These are phyloP conservation scores for Aspergillus melleus DNA, from an alignment of 2,329 filamentous ascomycete genomes.

Conservation along the genomic window DNA sequence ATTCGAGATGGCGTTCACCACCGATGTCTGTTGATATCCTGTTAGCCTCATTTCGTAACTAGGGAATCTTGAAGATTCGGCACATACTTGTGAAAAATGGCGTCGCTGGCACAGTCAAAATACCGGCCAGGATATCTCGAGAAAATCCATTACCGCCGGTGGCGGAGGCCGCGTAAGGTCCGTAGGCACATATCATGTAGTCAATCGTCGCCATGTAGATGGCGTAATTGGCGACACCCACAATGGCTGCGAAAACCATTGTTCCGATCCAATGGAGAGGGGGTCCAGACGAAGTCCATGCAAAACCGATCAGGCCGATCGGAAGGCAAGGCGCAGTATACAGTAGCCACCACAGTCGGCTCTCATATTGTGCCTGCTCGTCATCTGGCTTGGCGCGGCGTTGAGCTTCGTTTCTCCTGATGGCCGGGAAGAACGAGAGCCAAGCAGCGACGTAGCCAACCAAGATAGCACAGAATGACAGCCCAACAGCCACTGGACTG, in stretches of 20 bases:
- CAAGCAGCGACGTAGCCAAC: slow-evolving; percentile 67
- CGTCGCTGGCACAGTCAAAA: slow-evolving; percentile 65
- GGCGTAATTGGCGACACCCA: slow-evolving; percentile 70
- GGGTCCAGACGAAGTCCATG: slow-evolving; percentile 65
- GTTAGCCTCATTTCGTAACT: not conserved
- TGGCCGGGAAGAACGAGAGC: slow-evolving; percentile 53
- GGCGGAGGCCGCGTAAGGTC: slow-evolving; percentile 69
- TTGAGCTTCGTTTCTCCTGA: slow-evolving; percentile 34
- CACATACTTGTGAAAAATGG: slow-evolving; percentile 58
- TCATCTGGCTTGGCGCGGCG: slow-evolving; percentile 40
- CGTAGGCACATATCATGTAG: slow-evolving; percentile 74
- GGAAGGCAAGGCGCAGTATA: slow-evolving; percentile 62
- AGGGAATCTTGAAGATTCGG: no score
- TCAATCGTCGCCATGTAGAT: slow-evolving; percentile 75
- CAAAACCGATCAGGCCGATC: slow-evolving; percentile 68
- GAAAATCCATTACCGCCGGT: slow-evolving; percentile 74
- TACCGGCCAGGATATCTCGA: slow-evolving; percentile 70
- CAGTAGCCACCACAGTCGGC: slow-evolving; percentile 65
- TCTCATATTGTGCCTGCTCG: slow-evolving; percentile 58
- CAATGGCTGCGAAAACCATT: slow-evolving; percentile 63
- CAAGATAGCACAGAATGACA: slow-evolving; percentile 66
- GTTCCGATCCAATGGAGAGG: slow-evolving; percentile 66
- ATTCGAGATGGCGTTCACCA: slow-evolving; percentile 56
- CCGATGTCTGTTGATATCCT: slow-evolving; percentile 49
- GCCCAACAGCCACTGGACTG: slow-evolving; percentile 54